These are phyloP conservation scores for Yamadazyma takamatsuzukensis DNA, from an alignment of 805 yeast genomes.

Conservation along the genomic window DNA sequence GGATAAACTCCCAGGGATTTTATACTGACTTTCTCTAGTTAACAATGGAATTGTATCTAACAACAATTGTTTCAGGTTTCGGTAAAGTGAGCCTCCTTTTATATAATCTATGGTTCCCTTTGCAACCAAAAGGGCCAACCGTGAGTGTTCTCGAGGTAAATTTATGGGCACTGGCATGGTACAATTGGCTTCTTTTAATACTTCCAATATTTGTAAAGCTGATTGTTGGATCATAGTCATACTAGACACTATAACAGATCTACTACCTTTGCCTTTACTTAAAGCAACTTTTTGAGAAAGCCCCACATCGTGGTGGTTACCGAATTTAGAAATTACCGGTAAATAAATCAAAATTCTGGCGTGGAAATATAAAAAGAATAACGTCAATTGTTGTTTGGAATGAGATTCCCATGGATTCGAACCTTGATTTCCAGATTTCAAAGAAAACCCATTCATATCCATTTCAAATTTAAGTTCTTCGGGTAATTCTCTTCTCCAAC, in stretches of 20 bases:
- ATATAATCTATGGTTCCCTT: slow-evolving; percentile 78
- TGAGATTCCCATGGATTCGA: slow-evolving; percentile 22
- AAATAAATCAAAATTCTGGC: slow-evolving; percentile 41
- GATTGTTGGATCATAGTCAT: slow-evolving; percentile 68
- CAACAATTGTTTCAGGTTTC: slow-evolving; percentile 60
- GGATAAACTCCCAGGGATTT: slow-evolving; percentile 60
- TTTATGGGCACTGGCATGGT: slow-evolving; percentile 62
- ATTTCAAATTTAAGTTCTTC: slow-evolving; percentile 56
- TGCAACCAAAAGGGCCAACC: slow-evolving; percentile 63
- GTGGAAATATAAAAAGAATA: slow-evolving; percentile 45
- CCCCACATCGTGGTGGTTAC: slow-evolving; percentile 40
- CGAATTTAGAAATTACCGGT: slow-evolving; percentile 39
- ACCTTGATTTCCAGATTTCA: slow-evolving; percentile 23
- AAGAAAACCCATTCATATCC: slow-evolving; percentile 53
- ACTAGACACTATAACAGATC: slow-evolving; percentile 42
- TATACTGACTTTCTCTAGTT: slow-evolving; percentile 47
- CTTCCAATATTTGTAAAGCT: slow-evolving; percentile 54
- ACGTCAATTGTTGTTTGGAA: slow-evolving; percentile 46
- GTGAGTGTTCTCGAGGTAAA: slow-evolving; percentile 56
- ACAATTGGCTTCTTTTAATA: slow-evolving; percentile 39
- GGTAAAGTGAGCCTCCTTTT: slow-evolving; percentile 76
- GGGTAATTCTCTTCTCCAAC: slow-evolving; percentile 76
- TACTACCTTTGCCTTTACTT: slow-evolving; percentile 33
- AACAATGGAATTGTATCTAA: slow-evolving; percentile 48
- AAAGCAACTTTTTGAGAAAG: slow-evolving; percentile 34